A percentile compares a stretch with the other conserved stretches of the same genome.
These are phyloP conservation scores for Magnolia officinalis DNA, from an alignment of 164 flowering plant genomes.

Conservation along the genomic window DNA sequence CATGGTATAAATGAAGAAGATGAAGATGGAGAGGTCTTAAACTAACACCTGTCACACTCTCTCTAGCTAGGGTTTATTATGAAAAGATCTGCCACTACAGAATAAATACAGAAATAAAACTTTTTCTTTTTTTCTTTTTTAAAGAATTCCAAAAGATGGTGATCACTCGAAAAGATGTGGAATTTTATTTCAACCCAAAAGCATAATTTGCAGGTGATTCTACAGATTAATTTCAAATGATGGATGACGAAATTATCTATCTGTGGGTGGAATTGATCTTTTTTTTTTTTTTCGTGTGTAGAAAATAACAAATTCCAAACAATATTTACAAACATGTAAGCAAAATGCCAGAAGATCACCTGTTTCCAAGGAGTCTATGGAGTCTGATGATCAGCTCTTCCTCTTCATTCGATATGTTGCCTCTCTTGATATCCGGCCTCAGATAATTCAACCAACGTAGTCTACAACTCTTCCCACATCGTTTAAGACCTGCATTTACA, in stretches of 20 bases:
- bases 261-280: background rate
- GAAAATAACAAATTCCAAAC: background rate
- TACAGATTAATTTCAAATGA: background rate
- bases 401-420: slow-evolving; percentile 31
- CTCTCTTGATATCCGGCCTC: slow-evolving; percentile 34
- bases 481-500: slow-evolving; percentile 23
- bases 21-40: too few species aligned
- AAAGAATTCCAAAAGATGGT: too few species aligned
- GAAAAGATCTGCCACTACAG: too few species aligned
- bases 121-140: background rate
- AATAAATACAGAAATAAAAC: too few species aligned
- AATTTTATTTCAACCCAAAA: too few species aligned
- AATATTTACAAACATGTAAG: background rate
- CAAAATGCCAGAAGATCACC: slow-evolving; percentile 8
- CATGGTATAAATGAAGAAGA: too few species aligned
- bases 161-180: too few species aligned
- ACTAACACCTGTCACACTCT: too few species aligned
- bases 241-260: too few species aligned
- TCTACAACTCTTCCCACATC: slow-evolving; percentile 36
- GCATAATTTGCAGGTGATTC: background rate
- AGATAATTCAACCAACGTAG: slow-evolving; percentile 34
- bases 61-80: too few species aligned
- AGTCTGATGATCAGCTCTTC: slow-evolving; percentile 33
- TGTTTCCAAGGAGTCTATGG: slow-evolving; percentile 32
- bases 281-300: too few species aligned